Percentiles rank a stretch among this genome's conserved stretches.
These are phyloP conservation scores for Rutstroemia sp. DNA, from an alignment of 2,329 filamentous ascomycete species.

Conservation along the genomic window DNA sequence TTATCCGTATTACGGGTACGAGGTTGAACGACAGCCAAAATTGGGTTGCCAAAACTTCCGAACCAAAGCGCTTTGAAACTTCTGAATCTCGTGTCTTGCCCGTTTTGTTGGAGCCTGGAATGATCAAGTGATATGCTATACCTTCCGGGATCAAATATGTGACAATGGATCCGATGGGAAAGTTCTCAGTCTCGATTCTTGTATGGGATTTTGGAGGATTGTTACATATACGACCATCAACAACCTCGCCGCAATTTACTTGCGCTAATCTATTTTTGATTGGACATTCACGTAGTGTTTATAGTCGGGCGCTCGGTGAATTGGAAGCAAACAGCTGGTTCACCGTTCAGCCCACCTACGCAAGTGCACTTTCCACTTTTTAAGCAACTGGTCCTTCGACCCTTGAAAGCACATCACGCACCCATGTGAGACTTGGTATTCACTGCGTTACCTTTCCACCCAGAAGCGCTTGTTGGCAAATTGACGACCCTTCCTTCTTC, in stretches of 20 bases:
- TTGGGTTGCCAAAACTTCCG: not conserved
- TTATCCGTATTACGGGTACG: not conserved
- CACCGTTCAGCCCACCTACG: not conserved
- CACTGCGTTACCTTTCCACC: not conserved
- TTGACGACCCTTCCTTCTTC: not conserved
- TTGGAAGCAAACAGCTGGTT: not conserved
- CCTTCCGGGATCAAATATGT: not conserved
- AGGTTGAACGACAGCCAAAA: not conserved
- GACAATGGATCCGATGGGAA: not conserved
- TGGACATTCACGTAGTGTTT: not conserved
- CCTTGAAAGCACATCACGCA: not conserved
- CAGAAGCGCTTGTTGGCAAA: not conserved
- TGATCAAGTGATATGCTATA: slow-evolving; percentile 7
- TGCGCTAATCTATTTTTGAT: not conserved
- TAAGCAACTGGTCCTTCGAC: not conserved
- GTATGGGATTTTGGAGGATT: not conserved
- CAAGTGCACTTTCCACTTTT: not conserved
- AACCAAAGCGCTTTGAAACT: not conserved
- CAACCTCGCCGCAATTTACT: not conserved
- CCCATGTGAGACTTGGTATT: not conserved
- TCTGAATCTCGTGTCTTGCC: slow-evolving; percentile 3
- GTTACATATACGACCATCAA: not conserved
- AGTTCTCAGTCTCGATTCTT: not conserved
- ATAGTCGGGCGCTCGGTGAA: not conserved
- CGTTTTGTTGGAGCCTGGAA: slow-evolving; percentile 1